Evolutionary conservation across 179 eudicot species (phyloP), one percentile per base, ranked within the genome.

Genomic region (Heliamphora pulchella): DNA sequence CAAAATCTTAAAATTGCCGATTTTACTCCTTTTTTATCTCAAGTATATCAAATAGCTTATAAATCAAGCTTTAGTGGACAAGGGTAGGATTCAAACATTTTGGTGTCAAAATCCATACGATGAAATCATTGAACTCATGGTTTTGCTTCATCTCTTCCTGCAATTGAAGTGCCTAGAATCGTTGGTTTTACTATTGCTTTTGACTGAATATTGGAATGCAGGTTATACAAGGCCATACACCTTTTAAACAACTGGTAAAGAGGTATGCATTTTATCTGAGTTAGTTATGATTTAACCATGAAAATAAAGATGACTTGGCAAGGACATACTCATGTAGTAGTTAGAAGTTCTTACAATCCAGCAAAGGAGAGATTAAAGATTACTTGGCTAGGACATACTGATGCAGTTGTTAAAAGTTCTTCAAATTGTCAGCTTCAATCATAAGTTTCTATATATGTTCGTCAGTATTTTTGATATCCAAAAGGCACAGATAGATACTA

Each of bases 171-270:
- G 5, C 59, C 39, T 59, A 53, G 6, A 8, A 2, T 18, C 3
- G 57, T 20, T 79, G n/a, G 44, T 17, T 69, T 79, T 70, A 18
- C 22, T 58, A 8, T 46, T 20, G 8, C 58, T 58, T 79, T 47
- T 82, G 77, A 67, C 41, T 75, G 72, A 51, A 62, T 47, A n/a
- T 50, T 18, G 15, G 17, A 61, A 54, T 87, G 83, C 91, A 96
- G 99, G 97, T 96, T 81, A 85, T 96, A 75, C 98, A 91, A 76
- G 99, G 99, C 5, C 99, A 94, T 89, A 85, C 99, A 57, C 98
- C 94, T 75, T 96, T 96, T 85, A 90, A 85, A 82, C 89, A 87
- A 80, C 86, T 93, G 31, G 85, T 91, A 63, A 82, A 82, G 48
- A 89, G 92, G 97, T 94, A 31, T 63, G 59, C 74, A 41, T 43